Conservation (phyloP, 2,329 filamentous ascomycete species). For the Aspergillus sp. region DNA sequence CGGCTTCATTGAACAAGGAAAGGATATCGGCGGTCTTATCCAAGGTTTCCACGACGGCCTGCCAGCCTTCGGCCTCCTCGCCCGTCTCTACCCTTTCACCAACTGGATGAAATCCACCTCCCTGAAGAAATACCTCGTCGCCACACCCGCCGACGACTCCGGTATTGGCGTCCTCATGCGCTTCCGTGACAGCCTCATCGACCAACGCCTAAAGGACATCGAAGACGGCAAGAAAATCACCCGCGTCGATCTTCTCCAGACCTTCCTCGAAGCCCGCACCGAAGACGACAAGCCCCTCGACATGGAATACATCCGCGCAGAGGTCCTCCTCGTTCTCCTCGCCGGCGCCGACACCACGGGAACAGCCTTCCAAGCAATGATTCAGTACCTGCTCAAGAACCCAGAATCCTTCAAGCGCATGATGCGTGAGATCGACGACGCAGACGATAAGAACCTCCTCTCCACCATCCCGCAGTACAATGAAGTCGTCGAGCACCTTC, state of each 20-base stretch:
- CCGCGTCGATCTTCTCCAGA: slow-evolving; percentile 50
- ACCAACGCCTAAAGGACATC: slow-evolving; percentile 43
- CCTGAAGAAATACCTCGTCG: slow-evolving; percentile 47
- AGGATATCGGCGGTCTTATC: slow-evolving; percentile 50
- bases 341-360: slow-evolving; percentile 50
- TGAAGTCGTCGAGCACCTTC: slow-evolving; percentile 37
- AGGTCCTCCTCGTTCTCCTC: slow-evolving; percentile 47
- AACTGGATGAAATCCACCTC: slow-evolving; percentile 50
- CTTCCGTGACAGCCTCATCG: slow-evolving; percentile 50
- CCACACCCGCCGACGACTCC: slow-evolving; percentile 47
- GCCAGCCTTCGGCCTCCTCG: slow-evolving; percentile 46
- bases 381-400: slow-evolving; percentile 38
- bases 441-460: slow-evolving; percentile 23
- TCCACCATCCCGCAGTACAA: slow-evolving; percentile 35
- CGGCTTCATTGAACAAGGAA: slow-evolving; percentile 48
- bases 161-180: slow-evolving; percentile 53
- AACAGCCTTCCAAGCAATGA: slow-evolving; percentile 45
- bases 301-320: slow-evolving; percentile 48
- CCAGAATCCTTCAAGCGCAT: slow-evolving; percentile 40
- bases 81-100: slow-evolving; percentile 48
- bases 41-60: slow-evolving; percentile 50
- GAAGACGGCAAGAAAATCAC: slow-evolving; percentile 39
- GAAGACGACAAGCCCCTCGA: slow-evolving; percentile 43
- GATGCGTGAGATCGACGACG: slow-evolving; percentile 42
- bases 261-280: slow-evolving; percentile 39